Conservation (phyloP, 352 stramenopile genomes). For the Blastocystis sp. region DNA sequence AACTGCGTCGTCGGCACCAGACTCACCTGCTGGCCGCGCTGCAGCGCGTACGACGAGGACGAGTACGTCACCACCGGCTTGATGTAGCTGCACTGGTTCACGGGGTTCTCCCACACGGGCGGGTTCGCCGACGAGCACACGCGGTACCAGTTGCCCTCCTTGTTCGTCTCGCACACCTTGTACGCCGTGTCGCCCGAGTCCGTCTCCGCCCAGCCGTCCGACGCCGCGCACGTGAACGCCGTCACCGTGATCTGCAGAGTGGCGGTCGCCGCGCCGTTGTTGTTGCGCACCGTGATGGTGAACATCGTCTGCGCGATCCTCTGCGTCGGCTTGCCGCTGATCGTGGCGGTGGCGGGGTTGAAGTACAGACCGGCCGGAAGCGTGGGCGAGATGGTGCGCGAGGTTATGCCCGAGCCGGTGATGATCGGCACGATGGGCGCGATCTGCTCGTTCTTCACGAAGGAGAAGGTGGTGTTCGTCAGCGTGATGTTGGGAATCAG, state of each 20-base stretch:
- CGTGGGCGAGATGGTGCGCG: conserved; percentile 40
- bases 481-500: conserved; percentile 56
- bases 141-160: conserved; percentile 67
- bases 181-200: conserved; percentile 66
- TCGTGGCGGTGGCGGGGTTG: conserved; percentile 36
- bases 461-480: conserved; percentile 26
- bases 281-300: conserved; percentile 63
- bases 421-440: conserved; percentile 55
- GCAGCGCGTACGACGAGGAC: conserved; percentile 7
- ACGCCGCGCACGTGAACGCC: background rate
- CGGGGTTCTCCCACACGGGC: conserved; percentile 34
- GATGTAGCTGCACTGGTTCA: conserved; percentile 70
- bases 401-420: conserved; percentile 23
- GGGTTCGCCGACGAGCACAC: conserved; percentile 52
- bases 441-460: conserved; percentile 73
- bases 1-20: conserved; percentile 59
- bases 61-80: conserved; percentile 56
- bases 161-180: conserved; percentile 12
- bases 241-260: conserved; percentile 65
- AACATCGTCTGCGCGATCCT: conserved; percentile 19
- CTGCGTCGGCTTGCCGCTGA: conserved; percentile 69
- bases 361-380: conserved; percentile 71
- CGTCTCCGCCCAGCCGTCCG: conserved; percentile 58
- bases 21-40: conserved; percentile 22
- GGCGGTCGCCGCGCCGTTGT: conserved; percentile 36